Base-by-base conservation (phyloP, 2,329 filamentous ascomycete genomes). In the Pseudopithomyces maydicus region DNA sequence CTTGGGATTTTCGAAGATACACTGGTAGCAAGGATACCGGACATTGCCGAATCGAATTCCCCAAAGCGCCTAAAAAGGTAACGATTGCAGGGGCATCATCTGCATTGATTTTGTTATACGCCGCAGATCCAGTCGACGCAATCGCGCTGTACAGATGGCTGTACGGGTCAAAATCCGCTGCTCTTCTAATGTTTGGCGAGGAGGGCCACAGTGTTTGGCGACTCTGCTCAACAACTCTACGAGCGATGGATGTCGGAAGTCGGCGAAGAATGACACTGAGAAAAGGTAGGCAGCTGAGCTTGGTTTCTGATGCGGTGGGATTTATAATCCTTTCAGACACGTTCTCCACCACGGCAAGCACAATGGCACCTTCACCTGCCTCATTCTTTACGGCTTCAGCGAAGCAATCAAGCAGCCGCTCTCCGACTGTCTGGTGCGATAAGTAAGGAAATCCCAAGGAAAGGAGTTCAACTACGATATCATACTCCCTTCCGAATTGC, bases 291-390 rank as follows among this genome's bases (percentile, higher is more conserved):
- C 66, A 65, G 7, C 47, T 56, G 12, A 32, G 35, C 38, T 62
- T 59, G 14, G 65, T 66, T 33, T 70, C 61, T 4, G 69, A 59
- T 15, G 68, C 48, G 6, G 50, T 55, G 7, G 45, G 51, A 17
- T 60, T 39, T 56, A 73, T 43, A 15, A 74, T 49, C 23, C 56
- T 46, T 70, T 73, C 88, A 0, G 90, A 85, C 3, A 95, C 67
- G 1, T 89, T 89, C 58, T 96, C 91, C 38, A 93, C 79, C 1
- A 92, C 81, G 22, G 85, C 83, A 48, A 90, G 79, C 5, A 87
- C 84, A 39, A 88, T 82, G 6, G 86, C 88, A 15, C 85, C 84
- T 59, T 91, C 87, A 2, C 91, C 90, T 51, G 84, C 84, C 61
- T 91, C 87, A 22, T 51, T 55, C 17, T 80, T 82, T 6, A 88